A percentile compares a stretch with the other conserved stretches of the same genome.
Evolutionary conservation across 208 protist species (phyloP).

Genomic region (Trichomonas vaginalis): DNA sequence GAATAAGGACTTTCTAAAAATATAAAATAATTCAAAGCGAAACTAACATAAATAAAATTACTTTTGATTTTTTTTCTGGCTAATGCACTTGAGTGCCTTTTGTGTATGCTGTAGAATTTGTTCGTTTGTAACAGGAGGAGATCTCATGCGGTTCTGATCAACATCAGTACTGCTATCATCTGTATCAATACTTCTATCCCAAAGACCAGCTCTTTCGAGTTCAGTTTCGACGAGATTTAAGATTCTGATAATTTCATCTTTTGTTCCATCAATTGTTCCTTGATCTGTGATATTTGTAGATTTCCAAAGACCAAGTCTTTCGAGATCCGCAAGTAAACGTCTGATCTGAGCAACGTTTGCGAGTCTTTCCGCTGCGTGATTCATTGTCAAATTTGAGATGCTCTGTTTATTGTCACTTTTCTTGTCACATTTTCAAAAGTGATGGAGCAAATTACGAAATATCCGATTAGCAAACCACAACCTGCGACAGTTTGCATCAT

Average conservation of each 20-base stretch:
- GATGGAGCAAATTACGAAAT: neutral
- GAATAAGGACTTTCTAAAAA: too few species aligned
- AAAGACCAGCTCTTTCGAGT: neutral
- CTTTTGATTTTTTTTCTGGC: neutral
- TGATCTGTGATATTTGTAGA: neutral
- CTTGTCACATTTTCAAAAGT: too few species aligned
- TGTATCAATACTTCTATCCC: neutral
- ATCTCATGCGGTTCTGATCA: neutral
- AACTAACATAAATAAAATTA: neutral
- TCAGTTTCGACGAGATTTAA: slow-evolving; percentile 5
- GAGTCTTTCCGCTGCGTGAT: neutral
- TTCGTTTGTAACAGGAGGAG: neutral
- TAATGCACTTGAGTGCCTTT: neutral
- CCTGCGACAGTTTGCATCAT: neutral
- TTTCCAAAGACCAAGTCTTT: neutral
- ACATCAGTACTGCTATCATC: neutral
- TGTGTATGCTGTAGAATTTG: neutral
- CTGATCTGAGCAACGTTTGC: neutral
- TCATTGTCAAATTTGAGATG: neutral
- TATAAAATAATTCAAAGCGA: too few species aligned
- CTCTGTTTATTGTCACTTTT: neutral
- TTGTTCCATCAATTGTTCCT: neutral
- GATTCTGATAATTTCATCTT: neutral
- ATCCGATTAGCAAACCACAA: neutral
- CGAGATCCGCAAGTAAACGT: neutral